Evolutionary conservation across 2,329 filamentous ascomycete species (phyloP).

Genomic region (Talaromyces sp.): DNA sequence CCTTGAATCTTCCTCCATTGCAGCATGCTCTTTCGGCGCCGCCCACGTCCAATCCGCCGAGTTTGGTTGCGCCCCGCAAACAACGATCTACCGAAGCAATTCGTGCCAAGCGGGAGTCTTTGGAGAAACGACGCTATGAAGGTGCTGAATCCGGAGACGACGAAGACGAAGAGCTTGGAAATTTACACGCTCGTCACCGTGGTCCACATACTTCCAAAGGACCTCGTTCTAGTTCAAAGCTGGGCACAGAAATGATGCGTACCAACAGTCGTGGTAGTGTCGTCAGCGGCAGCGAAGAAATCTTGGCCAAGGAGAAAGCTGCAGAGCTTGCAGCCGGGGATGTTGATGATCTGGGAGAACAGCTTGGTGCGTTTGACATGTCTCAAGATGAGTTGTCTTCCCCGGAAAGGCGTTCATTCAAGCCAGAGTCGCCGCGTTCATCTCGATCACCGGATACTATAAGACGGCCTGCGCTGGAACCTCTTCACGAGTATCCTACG

Average conservation of each 20-base stretch:
- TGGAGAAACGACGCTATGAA: conserved; percentile 70
- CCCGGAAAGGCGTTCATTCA: conserved; percentile 19
- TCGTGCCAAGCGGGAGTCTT: conserved; percentile 67
- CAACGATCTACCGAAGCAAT: conserved; percentile 71
- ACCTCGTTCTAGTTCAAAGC: conserved; percentile 73
- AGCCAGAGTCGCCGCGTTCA: conserved; percentile 18
- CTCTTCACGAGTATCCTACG: conserved; percentile 14
- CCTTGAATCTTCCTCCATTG: conserved; percentile 50
- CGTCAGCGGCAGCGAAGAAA: conserved; percentile 45
- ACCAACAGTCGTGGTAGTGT: conserved; percentile 91
- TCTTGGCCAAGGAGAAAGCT: conserved; percentile 32
- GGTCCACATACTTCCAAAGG: conserved; percentile 51
- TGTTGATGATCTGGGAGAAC: conserved; percentile 27
- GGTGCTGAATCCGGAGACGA: conserved; percentile 87
- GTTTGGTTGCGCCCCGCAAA: conserved; percentile 49
- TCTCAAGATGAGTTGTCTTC: conserved; percentile 28
- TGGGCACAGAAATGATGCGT: conserved; percentile 96
- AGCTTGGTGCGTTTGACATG: conserved; percentile 34
- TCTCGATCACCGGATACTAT: conserved; percentile 5
- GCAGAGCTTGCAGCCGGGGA: conserved; percentile 20
- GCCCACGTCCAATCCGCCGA: conserved; percentile 5
- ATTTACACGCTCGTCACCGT: conserved; percentile 48
- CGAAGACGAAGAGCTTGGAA: conserved; percentile 82
- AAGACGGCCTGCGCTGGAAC: conserved; percentile 13
- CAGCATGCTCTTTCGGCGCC: conserved; percentile 64